Base-by-base conservation (phyloP, 345 rosid genomes). In the Durio zibethinus region DNA sequence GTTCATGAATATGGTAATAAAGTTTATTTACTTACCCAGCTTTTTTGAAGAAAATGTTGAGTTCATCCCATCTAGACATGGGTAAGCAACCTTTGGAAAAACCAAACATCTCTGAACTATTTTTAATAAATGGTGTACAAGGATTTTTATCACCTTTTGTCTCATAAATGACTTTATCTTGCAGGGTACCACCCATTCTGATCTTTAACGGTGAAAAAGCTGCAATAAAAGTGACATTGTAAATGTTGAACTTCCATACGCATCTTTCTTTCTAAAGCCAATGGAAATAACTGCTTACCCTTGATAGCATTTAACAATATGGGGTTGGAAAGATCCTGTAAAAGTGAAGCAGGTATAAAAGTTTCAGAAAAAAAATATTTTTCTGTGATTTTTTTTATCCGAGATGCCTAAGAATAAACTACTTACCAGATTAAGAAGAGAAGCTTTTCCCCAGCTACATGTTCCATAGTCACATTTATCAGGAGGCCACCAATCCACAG, bases 401-500 rank as follows among this genome's bases (percentile, higher is more conserved):
- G 27, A 31, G n/a, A 27, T 50, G 68, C 20, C 1, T n/a, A n/a
- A n/a, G 10, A 36, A 57, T 21, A 45, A 33, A 68, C 43, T 10
- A 62, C 50, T 66, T 50, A 96, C 99, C 87, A 96, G 92, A 83
- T 93, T 96, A 76, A 93, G 93, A 71, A 96, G 90, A 77, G 98
- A 93, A 83, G 98, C 89, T 75, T 80, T 88, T 72, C 78, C 95
- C 99, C 99, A 96, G 79, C 88, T 84, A 73, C 97, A 96, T 72
- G 90, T 90, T 33, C 93, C 99, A 77, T 93, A 96, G 79, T 96
- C 98, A 80, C 99, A 96, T 87, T 96, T 96, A 81, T 93, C 88
- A 59, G 97, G 94, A 62, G 99, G 97, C 99, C 98, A 96, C 99
- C 99, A 96, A 81, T 96, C 99, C 77, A 96, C 56, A 57, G 98